Percentiles rank a stretch among this genome's conserved stretches.
These are phyloP conservation scores for Mycena metata DNA, from an alignment of 768 basidiomycete species.

Conservation along the genomic window DNA sequence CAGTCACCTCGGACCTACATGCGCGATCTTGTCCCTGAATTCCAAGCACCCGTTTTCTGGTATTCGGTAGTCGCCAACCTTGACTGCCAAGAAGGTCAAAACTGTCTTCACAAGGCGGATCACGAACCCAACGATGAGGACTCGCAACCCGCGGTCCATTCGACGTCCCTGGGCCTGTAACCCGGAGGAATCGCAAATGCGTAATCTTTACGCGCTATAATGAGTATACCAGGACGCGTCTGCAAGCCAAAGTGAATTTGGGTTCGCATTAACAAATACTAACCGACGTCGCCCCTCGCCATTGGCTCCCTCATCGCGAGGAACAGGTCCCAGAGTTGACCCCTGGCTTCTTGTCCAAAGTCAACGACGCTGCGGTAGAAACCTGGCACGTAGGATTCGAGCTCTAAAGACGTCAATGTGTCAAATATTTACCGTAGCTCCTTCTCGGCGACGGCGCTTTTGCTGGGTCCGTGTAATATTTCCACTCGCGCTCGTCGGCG, in stretches of 20 bases:
- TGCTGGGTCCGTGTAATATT: constrained; percentile 19
- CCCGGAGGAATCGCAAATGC: constrained; percentile 26
- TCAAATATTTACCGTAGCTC: constrained; percentile 24
- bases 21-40: constrained; percentile 31
- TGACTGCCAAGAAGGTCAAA: constrained; percentile 20
- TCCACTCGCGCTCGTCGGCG: constrained; percentile 30
- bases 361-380: constrained; percentile 37
- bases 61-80: constrained; percentile 34
- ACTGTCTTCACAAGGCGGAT: not conserved
- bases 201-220: constrained; percentile 34
- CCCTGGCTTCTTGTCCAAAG: constrained; percentile 25
- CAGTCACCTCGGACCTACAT: not conserved
- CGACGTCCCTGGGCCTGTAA: constrained; percentile 26
- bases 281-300: constrained; percentile 26
- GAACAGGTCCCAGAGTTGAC: constrained; percentile 32
- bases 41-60: constrained; percentile 33
- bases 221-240: constrained; percentile 31
- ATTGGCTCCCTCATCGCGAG: constrained; percentile 34
- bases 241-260: not conserved
- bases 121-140: constrained; percentile 28
- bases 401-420: not conserved
- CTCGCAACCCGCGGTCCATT: constrained; percentile 34
- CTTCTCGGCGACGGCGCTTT: constrained; percentile 24
- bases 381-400: constrained; percentile 7
- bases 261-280: not conserved